Evolutionary conservation across 148 eudicot genomes (phyloP), one percentile per base, ranked within the genome.

Genomic region (Rhododendron henanense): DNA sequence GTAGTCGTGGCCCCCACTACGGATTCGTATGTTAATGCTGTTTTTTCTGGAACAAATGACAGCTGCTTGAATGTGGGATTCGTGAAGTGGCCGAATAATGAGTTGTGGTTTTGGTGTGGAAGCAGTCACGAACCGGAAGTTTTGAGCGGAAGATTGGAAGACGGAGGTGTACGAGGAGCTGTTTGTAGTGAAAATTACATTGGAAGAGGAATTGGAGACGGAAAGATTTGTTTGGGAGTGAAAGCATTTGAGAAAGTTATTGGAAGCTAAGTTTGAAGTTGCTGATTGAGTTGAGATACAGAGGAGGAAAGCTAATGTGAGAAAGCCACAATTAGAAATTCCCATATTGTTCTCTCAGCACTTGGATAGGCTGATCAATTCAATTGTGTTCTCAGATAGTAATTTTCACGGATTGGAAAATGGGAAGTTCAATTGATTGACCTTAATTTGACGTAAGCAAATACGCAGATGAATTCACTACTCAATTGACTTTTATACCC

Each of bases 1-100:
- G 18, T 51, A 51, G 55, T 51, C 55, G 1, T 90, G 92, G 82
- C 92, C 91, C 2, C 92, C 91, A 21, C 92, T 90, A 5, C 91
- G 88, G 69, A 89, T 76, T 76, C 90, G 78, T 89, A 51, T 51
- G 57, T 51, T 51, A 13, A 51, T 3, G 57, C 18, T 51, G 57
- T 0, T 51, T 51, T 51, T 51, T 51, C 57, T 51, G 0, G 88
- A 82, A 61, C 92, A 91, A 18, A 82, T 83, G 3, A 91, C 88
- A 0, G 88, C 87, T 0, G 87, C 86, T 47, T 89, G 91, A 79
- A 91, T 89, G 15, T 91, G 86, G 69, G 84, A 85, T 84, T 87
- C 88, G 10, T n/a, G 44, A n/a, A 81, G 51, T 6, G 92, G 91
- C 9, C 88, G 87, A 88, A 87, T 81, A 47, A 91, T 91, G 81